Base-by-base conservation (phyloP, 495 filamentous ascomycete genomes). In the Penicillium chermesinum region DNA sequence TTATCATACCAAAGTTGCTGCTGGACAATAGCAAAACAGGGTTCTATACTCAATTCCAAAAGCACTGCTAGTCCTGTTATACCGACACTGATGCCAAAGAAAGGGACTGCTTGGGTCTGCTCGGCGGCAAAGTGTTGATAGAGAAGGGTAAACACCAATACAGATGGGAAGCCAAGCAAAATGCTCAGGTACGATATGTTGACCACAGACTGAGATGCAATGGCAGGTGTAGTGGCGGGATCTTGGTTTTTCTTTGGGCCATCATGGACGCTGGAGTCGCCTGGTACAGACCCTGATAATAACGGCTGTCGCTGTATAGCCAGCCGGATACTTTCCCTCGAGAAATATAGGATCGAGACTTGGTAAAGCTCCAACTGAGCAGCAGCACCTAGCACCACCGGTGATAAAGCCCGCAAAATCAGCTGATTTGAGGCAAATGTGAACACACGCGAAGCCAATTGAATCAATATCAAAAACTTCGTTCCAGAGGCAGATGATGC, bases 401-500 rank as follows among this genome's bases (percentile, higher is more conserved):
- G 91, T 0, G 89, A 91, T 16, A 97, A 70, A 57, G 83, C 89
- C 32, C 90, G 88, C 3, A 99, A 73, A 9, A 96, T 81, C 39
- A 93, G 44, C 64, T 97, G 90, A 72, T 97, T 97, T 46, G 91
- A 82, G 37, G 80, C 64, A 66, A 99, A 99, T 19, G 93, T 96
- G 50, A 96, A 70, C 35, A 85, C 79, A 40, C 91, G 85, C 12
- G 90, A 96, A 30, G 71, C 70, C 55, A 97, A 71, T 64, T 96
- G 91, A 15, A 95, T 80, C 41, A 88, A 70, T 58, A 99, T 90
- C 46, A 99, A 76, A 52, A 90, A 80, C 8, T 86, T 87, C 18
- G 89, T 91, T 15, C 88, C 89, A 39, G 78, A 69, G 15, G 78
- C 77, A 6, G 86, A 83, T 17, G 66, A 71, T 8, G 61, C 57